These are phyloP conservation scores for Saccharomyces hybrid DNA, from an alignment of 1,139 yeast genomes.

Conservation along the genomic window DNA sequence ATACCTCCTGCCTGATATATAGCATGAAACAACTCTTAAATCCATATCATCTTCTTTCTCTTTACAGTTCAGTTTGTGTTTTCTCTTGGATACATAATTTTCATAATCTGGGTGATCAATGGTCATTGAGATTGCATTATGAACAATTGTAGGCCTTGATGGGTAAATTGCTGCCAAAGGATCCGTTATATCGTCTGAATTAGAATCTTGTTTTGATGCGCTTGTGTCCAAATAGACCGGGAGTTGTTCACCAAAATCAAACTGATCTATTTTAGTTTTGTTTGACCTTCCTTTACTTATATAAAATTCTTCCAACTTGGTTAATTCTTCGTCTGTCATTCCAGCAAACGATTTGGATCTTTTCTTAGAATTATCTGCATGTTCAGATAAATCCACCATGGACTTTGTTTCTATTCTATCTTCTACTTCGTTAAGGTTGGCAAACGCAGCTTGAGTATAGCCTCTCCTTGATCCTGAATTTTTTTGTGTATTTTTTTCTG, in stretches of 20 bases:
- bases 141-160: slow-evolving; percentile 44
- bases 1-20: slow-evolving; percentile 54
- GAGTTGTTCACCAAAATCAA: slow-evolving; percentile 28
- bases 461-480: slow-evolving; percentile 28
- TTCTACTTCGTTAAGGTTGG: slow-evolving; percentile 30
- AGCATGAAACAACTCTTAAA: slow-evolving; percentile 46
- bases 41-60: slow-evolving; percentile 31
- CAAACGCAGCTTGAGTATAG: slow-evolving; percentile 28
- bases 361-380: slow-evolving; percentile 4
- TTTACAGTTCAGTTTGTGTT: slow-evolving; percentile 16
- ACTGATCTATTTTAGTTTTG: slow-evolving; percentile 22
- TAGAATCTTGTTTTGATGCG: slow-evolving; percentile 4
- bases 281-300: slow-evolving; percentile 26
- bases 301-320: slow-evolving; percentile 53
- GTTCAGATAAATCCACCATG: slow-evolving; percentile 8
- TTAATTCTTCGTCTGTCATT: slow-evolving; percentile 57
- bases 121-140: slow-evolving; percentile 43
- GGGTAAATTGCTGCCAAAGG: slow-evolving; percentile 36
- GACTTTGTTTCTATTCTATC: slow-evolving; percentile 13
- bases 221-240: slow-evolving; percentile 14
- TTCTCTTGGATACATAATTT: slow-evolving; percentile 12
- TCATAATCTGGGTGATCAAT: slow-evolving; percentile 39
- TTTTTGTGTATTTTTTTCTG: slow-evolving; percentile 25
- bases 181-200: slow-evolving; percentile 10
- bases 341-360: slow-evolving; percentile 45